Conservation (phyloP, 2,329 filamentous ascomycete genomes). For the Ceratocystis lukuohia region DNA sequence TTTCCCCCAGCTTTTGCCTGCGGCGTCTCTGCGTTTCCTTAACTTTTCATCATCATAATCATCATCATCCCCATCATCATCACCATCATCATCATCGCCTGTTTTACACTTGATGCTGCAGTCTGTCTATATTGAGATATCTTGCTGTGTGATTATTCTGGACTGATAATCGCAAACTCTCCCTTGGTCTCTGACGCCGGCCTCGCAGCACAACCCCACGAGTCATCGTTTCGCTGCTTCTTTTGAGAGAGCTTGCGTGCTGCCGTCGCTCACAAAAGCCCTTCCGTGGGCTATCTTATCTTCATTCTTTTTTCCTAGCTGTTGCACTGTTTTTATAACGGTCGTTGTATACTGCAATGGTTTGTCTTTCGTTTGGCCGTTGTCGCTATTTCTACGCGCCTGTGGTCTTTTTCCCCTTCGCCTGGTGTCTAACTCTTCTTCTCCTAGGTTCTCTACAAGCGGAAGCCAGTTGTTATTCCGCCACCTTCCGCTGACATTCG, state of each 20-base stretch:
- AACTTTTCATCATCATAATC: neutral
- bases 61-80: too few species aligned
- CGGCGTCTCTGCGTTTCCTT: neutral
- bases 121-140: neutral
- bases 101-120: neutral
- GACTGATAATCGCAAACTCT: neutral
- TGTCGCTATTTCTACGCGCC: neutral
- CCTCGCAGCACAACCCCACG: neutral
- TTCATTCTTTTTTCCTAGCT: neutral
- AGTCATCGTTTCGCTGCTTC: neutral
- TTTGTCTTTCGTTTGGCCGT: neutral
- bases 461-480: slow-evolving; percentile 75
- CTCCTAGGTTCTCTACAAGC: slow-evolving; percentile 78
- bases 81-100: neutral
- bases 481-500: slow-evolving; percentile 56
- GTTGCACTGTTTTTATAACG: neutral
- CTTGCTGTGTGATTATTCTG: neutral
- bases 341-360: neutral
- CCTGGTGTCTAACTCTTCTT: neutral
- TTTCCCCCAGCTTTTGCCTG: neutral
- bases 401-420: neutral
- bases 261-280: neutral
- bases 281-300: neutral
- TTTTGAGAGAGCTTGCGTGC: neutral
- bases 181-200: neutral